Evolutionary conservation across 768 basidiomycete genomes (phyloP).

Genomic region (Hirschioporus abietinus): DNA sequence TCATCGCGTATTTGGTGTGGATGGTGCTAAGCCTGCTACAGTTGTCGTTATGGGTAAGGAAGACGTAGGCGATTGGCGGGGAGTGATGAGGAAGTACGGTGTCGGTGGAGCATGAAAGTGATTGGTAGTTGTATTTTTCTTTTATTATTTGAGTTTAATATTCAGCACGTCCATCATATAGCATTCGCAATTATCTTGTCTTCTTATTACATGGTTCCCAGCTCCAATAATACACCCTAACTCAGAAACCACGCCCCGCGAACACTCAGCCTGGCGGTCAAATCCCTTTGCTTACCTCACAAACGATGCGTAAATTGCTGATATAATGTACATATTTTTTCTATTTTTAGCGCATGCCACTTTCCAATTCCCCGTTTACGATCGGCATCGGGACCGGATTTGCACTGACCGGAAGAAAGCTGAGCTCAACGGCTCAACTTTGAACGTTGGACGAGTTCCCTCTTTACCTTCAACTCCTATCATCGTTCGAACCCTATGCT

Average conservation of each 20-base stretch:
- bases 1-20: slow-evolving; percentile 62
- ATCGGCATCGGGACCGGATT: not conserved
- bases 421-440: not conserved
- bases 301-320: not conserved
- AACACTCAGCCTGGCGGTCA: too few species aligned
- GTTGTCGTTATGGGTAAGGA: slow-evolving; percentile 82
- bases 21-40: slow-evolving; percentile 61
- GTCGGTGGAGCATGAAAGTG: slow-evolving; percentile 28
- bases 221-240: not conserved
- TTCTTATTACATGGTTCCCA: not conserved
- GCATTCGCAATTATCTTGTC: not conserved
- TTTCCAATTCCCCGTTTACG: not conserved
- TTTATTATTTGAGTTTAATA: not conserved
- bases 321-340: not conserved
- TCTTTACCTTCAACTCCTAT: not conserved
- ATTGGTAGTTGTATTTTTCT: too few species aligned
- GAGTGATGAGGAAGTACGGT: slow-evolving; percentile 65
- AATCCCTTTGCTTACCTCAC: not conserved
- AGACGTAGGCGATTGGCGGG: slow-evolving; percentile 63
- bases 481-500: not conserved
- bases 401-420: not conserved
- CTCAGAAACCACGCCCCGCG: not conserved
- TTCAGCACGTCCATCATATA: not conserved
- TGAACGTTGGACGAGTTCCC: not conserved
- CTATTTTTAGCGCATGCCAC: not conserved